Evolutionary conservation across 352 stramenopile species (phyloP), one percentile per base, ranked within the genome.

Genomic region (Pythium apleroticum): DNA sequence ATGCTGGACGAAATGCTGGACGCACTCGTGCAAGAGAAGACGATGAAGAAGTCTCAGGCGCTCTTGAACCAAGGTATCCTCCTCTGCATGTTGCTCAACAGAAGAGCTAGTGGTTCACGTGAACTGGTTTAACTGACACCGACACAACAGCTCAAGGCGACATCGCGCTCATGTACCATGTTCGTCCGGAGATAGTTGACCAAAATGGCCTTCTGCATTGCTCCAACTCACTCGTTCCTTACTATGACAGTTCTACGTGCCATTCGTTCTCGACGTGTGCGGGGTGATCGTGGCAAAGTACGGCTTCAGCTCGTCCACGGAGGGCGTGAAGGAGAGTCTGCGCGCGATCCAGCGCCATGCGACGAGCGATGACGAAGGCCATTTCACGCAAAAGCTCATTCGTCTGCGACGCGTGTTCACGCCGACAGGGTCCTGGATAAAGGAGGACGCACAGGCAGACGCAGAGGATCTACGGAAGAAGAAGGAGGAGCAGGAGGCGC

Each of bases 211-310:
- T n/a, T n/a, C n/a, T n/a, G n/a, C n/a, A n/a, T n/a, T n/a, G n/a
- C n/a, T n/a, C n/a, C n/a, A n/a, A n/a, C n/a, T n/a, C n/a, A n/a
- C n/a, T n/a, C n/a, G n/a, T n/a, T n/a, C n/a, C n/a, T n/a, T n/a
- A n/a, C n/a, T n/a, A n/a, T n/a, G n/a, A n/a, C 27, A 90, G 76
- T 75, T 63, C 41, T 91, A 89, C 20, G 62, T 89, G 11, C 78
- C 82, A 4, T 30, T 73, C 17, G 69, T 74, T 17, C 50, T 87
- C 39, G 75, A 84, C 31, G 60, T 74, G 11, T 78, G 85, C 31
- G 59, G 65, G 11, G 57, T 75, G 28, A 71, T 87, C 4, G 71
- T 79, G 37, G 60, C 71, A 49, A 70, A 68, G 31, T 86, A 80
- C 57, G 80, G 80, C 14, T 91, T 91, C 57, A 46, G 58, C 1